These are phyloP conservation scores for Citrus cavaleriei DNA, from an alignment of 345 rosid genomes.

Conservation along the genomic window DNA sequence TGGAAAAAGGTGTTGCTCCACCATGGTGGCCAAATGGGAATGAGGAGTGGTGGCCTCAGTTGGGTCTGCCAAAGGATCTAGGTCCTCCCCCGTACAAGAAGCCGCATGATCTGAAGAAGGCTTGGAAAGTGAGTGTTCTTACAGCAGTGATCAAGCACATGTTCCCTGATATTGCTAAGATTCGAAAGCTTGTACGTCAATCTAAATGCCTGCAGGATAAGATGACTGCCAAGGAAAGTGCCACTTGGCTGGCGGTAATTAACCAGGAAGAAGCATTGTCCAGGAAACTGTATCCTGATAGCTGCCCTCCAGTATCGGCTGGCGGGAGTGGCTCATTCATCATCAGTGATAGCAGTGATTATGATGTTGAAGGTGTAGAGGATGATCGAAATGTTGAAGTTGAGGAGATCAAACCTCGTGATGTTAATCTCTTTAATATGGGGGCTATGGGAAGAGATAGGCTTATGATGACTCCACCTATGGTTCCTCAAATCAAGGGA, in stretches of 20 bases:
- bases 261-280: conserved; percentile 69
- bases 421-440: conserved; percentile 31
- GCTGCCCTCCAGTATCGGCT: conserved; percentile 36
- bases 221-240: conserved; percentile 90
- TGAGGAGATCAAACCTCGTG: conserved; percentile 47
- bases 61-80: conserved; percentile 56
- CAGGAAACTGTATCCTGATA: conserved; percentile 59
- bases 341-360: conserved; percentile 53
- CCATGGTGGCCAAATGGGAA: conserved; percentile 87
- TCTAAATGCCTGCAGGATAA: conserved; percentile 86
- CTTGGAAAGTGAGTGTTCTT: conserved; percentile 77
- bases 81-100: conserved; percentile 77
- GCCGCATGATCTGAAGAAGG: conserved; percentile 87
- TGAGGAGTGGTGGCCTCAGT: conserved; percentile 82
- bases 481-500: conserved; percentile 48
- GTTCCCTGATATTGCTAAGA: conserved; percentile 71
- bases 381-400: conserved; percentile 32
- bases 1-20: conserved; percentile 80
- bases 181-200: conserved; percentile 78
- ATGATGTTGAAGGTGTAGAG: conserved; percentile 61
- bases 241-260: conserved; percentile 71
- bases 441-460: conserved; percentile 25
- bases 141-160: conserved; percentile 83
- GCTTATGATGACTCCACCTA: conserved; percentile 25
- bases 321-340: conserved; percentile 53